These are phyloP conservation scores for Thraustochytrium striatum DNA, from an alignment of 352 stramenopile genomes.

Conservation along the genomic window DNA sequence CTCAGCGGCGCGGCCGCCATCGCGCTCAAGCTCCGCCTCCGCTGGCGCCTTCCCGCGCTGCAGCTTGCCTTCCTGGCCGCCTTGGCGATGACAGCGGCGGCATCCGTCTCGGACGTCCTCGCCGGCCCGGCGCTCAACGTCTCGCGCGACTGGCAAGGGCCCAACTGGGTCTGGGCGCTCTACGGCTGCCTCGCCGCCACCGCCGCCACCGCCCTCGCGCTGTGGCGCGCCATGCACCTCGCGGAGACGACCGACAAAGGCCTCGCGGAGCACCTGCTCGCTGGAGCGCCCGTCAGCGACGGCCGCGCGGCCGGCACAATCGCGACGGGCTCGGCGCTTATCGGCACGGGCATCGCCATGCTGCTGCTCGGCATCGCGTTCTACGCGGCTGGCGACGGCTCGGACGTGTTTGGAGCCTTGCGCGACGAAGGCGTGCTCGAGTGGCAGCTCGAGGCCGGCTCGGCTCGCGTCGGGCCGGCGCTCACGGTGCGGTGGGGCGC, in stretches of 20 bases:
- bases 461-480: not conserved
- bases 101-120: not conserved
- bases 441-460: not conserved
- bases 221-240: not conserved
- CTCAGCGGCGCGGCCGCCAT: not conserved
- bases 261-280: not conserved
- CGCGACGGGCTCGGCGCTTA: not conserved
- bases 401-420: not conserved
- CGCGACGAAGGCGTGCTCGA: not conserved
- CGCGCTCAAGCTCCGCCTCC: not conserved
- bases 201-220: too few relatives aligned
- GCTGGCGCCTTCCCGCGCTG: not conserved
- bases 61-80: not conserved
- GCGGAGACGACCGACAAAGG: not conserved
- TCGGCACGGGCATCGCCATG: not conserved
- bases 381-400: not conserved
- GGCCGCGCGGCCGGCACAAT: not conserved
- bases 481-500: slow-evolving; percentile 8
- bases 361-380: not conserved
- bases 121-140: not conserved
- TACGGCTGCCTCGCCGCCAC: not conserved
- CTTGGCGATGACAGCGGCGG: not conserved
- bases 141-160: not conserved
- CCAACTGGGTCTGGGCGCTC: not conserved
- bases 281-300: not conserved